Base-by-base conservation (phyloP, 495 filamentous ascomycete genomes). In the Glutinoglossum americanum region DNA sequence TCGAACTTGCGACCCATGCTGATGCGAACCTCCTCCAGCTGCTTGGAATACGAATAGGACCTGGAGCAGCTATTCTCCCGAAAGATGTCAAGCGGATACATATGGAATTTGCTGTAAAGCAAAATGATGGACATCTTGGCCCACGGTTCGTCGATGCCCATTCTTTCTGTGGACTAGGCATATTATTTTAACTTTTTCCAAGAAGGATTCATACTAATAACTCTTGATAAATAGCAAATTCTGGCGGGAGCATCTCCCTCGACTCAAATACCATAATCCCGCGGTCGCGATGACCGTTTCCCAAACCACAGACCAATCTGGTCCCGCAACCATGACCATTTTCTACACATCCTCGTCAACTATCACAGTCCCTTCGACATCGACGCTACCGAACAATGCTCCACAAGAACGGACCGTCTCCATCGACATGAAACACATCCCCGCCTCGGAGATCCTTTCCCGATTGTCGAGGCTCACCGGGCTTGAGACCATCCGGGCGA, bases 261-360 rank as follows among this genome's bases (percentile, higher is more conserved):
- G 86, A 61, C 73, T 98, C 26, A 94, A 98, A 74, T 97, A 82
- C 73, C 84, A 92, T 73, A 98, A 98, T 66, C 92, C 92, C 0
- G 72, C 78, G 8, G 66, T 97, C 17, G 76, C 79, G 17, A 90
- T 97, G 80, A 81, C 84, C 37, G 80, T 97, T 56, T 78, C 78
- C 63, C 83, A 86, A 54, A 80, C 74, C 23, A 47, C 59, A 21
- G 71, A 83, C 26, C 70, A 79, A 54, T 66, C 63, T 53, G 79
- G 72, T 39, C 80, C 76, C 1, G 80, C 89, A 5, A 77, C 70
- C 1, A 71, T 97, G 69, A 84, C 81, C 59, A 72, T 98, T 56
- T 87, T 87, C 72, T 88, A 85, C 60, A 11, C 55, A 66, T 65
- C 73, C 60, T 63, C 65, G 58, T 64, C 63, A 54, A 6, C 65